phyloP scores from a whole-genome alignment of 192 early-diverging fungal genomes.

The Coemansia sp. region DNA sequence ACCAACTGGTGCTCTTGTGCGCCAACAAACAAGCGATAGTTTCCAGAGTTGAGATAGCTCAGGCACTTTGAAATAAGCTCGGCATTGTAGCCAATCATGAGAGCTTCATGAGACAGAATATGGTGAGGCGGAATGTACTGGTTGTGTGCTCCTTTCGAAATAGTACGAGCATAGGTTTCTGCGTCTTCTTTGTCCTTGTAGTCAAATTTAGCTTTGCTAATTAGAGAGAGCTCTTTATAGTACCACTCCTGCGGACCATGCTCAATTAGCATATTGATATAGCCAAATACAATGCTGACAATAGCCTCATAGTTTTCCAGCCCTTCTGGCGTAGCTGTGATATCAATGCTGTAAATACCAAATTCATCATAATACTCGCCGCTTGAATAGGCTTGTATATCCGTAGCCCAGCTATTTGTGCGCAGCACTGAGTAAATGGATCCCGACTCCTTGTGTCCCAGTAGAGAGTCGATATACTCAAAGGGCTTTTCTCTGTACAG shows the following conservation, averaged over 20 bases:
- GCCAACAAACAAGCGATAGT: slow-evolving; percentile 53
- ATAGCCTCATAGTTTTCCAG: slow-evolving; percentile 9
- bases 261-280: slow-evolving; percentile 5
- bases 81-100: slow-evolving; percentile 64
- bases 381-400: slow-evolving; percentile 54
- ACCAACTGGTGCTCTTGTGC: slow-evolving; percentile 24
- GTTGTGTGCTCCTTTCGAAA: slow-evolving; percentile 41
- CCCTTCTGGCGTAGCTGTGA: slow-evolving; percentile 15
- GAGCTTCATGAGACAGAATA: slow-evolving; percentile 59
- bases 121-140: slow-evolving; percentile 58
- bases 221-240: slow-evolving; percentile 34
- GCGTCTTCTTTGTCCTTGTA: slow-evolving; percentile 64
- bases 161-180: slow-evolving; percentile 19
- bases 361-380: background rate
- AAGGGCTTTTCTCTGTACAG: slow-evolving; percentile 54
- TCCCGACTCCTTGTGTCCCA: slow-evolving; percentile 77
- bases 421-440: slow-evolving; percentile 78
- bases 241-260: slow-evolving; percentile 18
- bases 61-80: slow-evolving; percentile 59
- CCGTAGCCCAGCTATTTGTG: slow-evolving; percentile 77
- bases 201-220: slow-evolving; percentile 39
- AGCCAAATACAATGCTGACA: slow-evolving; percentile 22
- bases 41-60: slow-evolving; percentile 53
- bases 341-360: slow-evolving; percentile 11
- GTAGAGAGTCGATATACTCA: slow-evolving; percentile 67